Conservation (phyloP, 164 flowering plant genomes). For the Chloranthus sessilifolius region DNA sequence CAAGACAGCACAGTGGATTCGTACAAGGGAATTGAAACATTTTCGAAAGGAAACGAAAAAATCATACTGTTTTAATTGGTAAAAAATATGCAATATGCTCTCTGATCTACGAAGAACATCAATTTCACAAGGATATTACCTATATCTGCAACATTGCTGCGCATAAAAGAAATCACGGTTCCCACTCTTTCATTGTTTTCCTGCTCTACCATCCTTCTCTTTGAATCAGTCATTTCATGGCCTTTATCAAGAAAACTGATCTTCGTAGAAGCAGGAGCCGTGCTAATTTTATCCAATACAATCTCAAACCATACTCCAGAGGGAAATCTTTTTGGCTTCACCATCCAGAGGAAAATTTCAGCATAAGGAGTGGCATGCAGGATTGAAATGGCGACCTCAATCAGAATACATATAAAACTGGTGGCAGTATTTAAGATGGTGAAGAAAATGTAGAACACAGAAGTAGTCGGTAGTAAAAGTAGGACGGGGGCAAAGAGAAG, state of each 20-base stretch:
- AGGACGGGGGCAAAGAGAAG: conserved; percentile 79
- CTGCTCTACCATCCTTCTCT: conserved; percentile 9
- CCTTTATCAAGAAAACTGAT: conserved; percentile 3
- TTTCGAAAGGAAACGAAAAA: neutral
- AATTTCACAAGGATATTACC: conserved; percentile 35
- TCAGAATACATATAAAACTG: conserved; percentile 38
- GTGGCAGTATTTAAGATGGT: conserved; percentile 47
- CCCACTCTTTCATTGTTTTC: conserved; percentile 12
- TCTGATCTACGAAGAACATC: neutral
- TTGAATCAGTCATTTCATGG: conserved; percentile 11
- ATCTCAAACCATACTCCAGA: conserved; percentile 85
- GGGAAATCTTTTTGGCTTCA: conserved; percentile 66
- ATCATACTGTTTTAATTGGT: neutral
- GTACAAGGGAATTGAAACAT: neutral
- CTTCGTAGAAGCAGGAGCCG: conserved; percentile 14
- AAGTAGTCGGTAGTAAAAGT: conserved; percentile 90
- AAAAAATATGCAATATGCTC: neutral
- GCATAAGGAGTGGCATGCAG: conserved; percentile 80
- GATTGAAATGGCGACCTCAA: conserved; percentile 55
- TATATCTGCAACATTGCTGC: conserved; percentile 48
- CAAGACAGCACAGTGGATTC: neutral
- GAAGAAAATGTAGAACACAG: conserved; percentile 89
- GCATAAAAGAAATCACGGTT: conserved; percentile 45
- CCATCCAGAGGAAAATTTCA: conserved; percentile 66
- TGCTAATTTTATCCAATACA: conserved; percentile 18